Evolutionary conservation across 441 rosid species (phyloP).

Genomic region (Sinapis alba): DNA sequence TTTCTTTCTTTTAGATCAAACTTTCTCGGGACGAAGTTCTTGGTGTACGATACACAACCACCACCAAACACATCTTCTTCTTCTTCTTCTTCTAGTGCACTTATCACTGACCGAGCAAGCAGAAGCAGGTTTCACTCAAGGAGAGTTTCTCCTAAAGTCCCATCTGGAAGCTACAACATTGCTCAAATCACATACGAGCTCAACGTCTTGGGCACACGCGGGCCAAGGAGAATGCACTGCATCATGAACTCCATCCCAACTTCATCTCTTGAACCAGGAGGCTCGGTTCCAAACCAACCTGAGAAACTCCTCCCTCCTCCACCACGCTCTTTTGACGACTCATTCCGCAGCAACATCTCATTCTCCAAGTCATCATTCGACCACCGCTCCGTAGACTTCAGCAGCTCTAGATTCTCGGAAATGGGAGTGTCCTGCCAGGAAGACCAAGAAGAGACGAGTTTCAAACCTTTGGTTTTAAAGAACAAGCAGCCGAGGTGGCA

Average conservation of each 20-base stretch:
- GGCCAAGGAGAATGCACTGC: slow-evolving; percentile 61
- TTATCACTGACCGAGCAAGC: slow-evolving; percentile 47
- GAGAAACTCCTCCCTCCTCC: slow-evolving; percentile 53
- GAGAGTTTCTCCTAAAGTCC: slow-evolving; percentile 59
- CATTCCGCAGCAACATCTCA: slow-evolving; percentile 59
- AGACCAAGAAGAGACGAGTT: slow-evolving; percentile 41
- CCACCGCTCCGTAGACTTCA: slow-evolving; percentile 48
- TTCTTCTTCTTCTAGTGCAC: slow-evolving; percentile 40
- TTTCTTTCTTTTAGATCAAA: slow-evolving; percentile 48
- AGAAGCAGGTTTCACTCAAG: slow-evolving; percentile 57
- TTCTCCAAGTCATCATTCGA: slow-evolving; percentile 51
- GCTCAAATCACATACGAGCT: slow-evolving; percentile 55
- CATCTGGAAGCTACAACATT: slow-evolving; percentile 52
- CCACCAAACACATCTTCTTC: slow-evolving; percentile 42
- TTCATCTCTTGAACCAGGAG: slow-evolving; percentile 52
- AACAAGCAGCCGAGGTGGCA: slow-evolving; percentile 67
- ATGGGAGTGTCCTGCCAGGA: slow-evolving; percentile 35
- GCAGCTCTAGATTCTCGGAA: slow-evolving; percentile 57
- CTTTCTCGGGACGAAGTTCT: slow-evolving; percentile 60
- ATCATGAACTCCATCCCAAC: slow-evolving; percentile 56
- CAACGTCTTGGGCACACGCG: slow-evolving; percentile 57
- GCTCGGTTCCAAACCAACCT: slow-evolving; percentile 54
- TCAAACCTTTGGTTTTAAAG: slow-evolving; percentile 49
- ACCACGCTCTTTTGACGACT: slow-evolving; percentile 48
- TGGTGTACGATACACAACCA: slow-evolving; percentile 58